Evolutionary conservation across 1,139 yeast genomes (phyloP), one percentile per base, ranked within the genome.

Genomic region (Yamadazyma oceani): DNA sequence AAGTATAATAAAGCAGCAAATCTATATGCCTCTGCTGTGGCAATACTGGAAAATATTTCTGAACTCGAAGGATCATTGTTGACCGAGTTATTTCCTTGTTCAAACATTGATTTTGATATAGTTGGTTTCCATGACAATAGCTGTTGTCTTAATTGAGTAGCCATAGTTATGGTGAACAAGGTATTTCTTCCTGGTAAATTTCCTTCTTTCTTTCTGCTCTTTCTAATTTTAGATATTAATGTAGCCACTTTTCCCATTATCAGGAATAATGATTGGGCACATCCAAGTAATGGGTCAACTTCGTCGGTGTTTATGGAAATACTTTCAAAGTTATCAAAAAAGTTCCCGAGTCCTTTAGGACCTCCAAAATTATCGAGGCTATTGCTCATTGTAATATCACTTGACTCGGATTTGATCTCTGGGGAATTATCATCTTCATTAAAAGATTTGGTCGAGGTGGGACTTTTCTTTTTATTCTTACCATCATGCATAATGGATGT

Each of bases 11-110:
- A 55, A 0, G 84, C 68, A 1, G 85, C 72, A 53, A 68, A 78
- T 34, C 85, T 55, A 54, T 81, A 82, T 0, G 86, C 82, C 51
- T 81, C 86, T 2, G 87, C 86, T 0, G 87, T 80, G 2, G 85
- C 78, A 23, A 82, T 66, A 43, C 84, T 78, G 10, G 83, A 73
- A 5, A 80, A 62, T 16, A 78, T 54, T 50, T 81, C 86, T 68
- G 80, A 75, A 2, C 70, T 60, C 1, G 58, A 40, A 2, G 45
- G 27, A 21, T 41, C 49, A 14, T 43, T 32, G 17, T 46, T 45
- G 15, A 44, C 49, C 21, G 45, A 39, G 5, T 53, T 39, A 15
- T 46, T 43, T 5, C 45, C 44, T 27, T 60, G 63, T 29, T 62
- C 62, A 32, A 66, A 58, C 58, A 64, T 65, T 29, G 62, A 53